Evolutionary conservation across 2,329 filamentous ascomycete species (phyloP).

Genomic region (Coniella lustricola): DNA sequence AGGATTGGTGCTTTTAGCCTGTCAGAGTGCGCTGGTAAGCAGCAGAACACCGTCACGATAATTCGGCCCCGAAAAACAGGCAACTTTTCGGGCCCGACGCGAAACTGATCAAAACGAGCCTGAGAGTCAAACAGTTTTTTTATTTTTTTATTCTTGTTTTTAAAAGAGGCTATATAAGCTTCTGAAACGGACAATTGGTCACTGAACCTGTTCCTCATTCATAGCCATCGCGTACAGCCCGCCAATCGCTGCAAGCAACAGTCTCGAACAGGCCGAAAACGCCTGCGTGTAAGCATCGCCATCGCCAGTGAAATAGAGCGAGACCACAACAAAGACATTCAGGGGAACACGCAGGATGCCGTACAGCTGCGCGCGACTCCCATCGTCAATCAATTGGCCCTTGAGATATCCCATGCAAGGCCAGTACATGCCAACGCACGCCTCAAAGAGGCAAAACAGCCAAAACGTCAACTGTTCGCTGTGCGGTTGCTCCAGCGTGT

Average conservation of each 20-base stretch:
- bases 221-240: constrained; percentile 22
- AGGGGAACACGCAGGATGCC: constrained; percentile 48
- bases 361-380: constrained; percentile 45
- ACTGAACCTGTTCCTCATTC: constrained; percentile 18
- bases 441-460: constrained; percentile 50
- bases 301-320: constrained; percentile 32
- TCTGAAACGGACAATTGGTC: too few relatives aligned
- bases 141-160: too few relatives aligned
- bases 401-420: constrained; percentile 47
- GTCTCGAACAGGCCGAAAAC: constrained; percentile 25
- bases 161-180: too few relatives aligned
- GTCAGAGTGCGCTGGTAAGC: not conserved
- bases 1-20: too few relatives aligned
- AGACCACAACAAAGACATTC: constrained; percentile 48
- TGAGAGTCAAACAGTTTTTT: too few relatives aligned
- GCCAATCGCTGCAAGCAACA: constrained; percentile 24
- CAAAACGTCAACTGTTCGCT: constrained; percentile 39
- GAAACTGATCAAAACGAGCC: too few relatives aligned
- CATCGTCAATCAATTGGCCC: constrained; percentile 44
- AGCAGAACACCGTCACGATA: not conserved
- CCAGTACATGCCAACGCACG: constrained; percentile 49
- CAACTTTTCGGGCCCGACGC: not conserved
- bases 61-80: not conserved
- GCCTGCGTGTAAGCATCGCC: constrained; percentile 23
- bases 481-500: constrained; percentile 29